phyloP scores from a whole-genome alignment of 345 rosid species.

The Eucalyptus cladocalyx region DNA sequence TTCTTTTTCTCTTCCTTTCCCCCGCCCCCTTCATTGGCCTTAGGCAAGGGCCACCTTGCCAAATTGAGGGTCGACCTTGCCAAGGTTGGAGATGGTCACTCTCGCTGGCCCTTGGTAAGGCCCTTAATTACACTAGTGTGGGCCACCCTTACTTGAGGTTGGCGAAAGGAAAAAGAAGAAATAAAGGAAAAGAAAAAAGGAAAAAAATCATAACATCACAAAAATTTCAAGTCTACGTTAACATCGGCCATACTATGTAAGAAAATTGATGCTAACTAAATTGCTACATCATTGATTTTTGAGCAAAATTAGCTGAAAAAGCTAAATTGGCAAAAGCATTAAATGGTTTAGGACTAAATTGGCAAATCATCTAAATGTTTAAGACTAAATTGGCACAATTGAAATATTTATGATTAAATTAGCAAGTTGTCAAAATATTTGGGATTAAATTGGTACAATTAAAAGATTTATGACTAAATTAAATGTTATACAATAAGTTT shows the following conservation, averaged over 20 bases:
- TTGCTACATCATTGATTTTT: too few species aligned
- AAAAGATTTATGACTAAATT: too few species aligned
- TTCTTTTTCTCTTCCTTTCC: too few species aligned
- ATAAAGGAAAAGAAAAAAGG: fast-evolving
- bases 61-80: neutral
- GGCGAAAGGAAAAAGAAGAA: fast-evolving
- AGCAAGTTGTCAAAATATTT: too few species aligned
- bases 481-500: neutral
- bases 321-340: neutral
- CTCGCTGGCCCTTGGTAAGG: fast-evolving
- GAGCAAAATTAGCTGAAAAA: fast-evolving
- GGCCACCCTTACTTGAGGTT: neutral
- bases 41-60: neutral
- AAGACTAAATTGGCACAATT: neutral
- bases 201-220: too few species aligned
- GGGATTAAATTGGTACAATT: fast-evolving
- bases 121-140: neutral
- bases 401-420: neutral
- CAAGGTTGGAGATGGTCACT: neutral
- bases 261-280: neutral
- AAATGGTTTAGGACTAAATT: neutral
- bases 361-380: too few species aligned
- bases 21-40: neutral
- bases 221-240: too few species aligned
- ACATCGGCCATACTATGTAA: fast-evolving